Percentiles rank a stretch among this genome's conserved stretches.
These are phyloP conservation scores for Gillenia trifoliata DNA, from an alignment of 306 rosid species.

Conservation along the genomic window DNA sequence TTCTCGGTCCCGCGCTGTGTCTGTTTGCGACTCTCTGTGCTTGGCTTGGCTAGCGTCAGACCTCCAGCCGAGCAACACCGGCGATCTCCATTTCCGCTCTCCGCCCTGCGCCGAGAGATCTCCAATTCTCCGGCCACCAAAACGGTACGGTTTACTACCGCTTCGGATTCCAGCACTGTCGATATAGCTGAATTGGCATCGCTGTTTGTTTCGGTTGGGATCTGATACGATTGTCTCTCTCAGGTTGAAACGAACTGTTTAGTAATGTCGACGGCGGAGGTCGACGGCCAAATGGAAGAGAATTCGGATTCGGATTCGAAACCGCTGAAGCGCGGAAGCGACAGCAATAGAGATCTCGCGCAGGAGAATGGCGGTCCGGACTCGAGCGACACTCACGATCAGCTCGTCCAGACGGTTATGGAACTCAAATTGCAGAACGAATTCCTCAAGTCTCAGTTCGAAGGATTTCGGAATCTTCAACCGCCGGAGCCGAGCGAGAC, in stretches of 20 bases:
- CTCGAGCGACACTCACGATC: slow-evolving; percentile 39
- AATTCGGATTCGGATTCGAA: slow-evolving; percentile 13
- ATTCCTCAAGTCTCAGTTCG: slow-evolving; percentile 72
- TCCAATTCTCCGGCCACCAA: neutral
- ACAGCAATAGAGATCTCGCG: slow-evolving; percentile 30
- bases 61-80: slow-evolving; percentile 11
- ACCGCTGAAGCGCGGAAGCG: slow-evolving; percentile 27
- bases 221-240: neutral
- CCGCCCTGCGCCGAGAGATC: neutral
- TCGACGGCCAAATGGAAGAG: slow-evolving; percentile 36
- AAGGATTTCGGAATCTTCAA: slow-evolving; percentile 35
- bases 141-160: neutral
- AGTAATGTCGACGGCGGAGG: slow-evolving; percentile 35
- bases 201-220: neutral
- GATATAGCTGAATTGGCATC: neutral
- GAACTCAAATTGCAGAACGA: slow-evolving; percentile 79
- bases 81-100: slow-evolving; percentile 40
- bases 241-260: neutral
- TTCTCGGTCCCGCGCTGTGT: slow-evolving; percentile 6
- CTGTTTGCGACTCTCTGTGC: neutral
- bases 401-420: slow-evolving; percentile 57
- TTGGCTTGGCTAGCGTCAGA: neutral
- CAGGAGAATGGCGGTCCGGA: slow-evolving; percentile 35
- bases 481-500: slow-evolving; percentile 25
- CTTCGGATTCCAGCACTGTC: neutral